Percentiles rank a stretch among this genome's conserved stretches.
Conservation (phyloP, 2,329 filamentous ascomycete genomes). For the Chalaropsis ovoidea region DNA sequence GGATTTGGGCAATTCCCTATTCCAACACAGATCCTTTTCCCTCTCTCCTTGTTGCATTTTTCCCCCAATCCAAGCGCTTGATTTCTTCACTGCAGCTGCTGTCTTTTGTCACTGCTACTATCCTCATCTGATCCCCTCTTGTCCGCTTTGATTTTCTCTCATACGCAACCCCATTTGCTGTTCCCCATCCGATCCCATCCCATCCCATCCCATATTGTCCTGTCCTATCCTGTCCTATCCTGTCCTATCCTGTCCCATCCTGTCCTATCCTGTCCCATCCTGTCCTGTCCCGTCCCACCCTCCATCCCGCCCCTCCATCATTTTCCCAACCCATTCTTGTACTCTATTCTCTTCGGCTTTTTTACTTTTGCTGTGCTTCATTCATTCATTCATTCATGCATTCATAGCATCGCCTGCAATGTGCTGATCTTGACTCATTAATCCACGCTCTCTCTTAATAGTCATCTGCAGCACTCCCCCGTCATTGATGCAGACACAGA, state of each 20-base stretch:
- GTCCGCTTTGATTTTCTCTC: slow-evolving; percentile 4
- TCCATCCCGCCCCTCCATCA: not conserved
- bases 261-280: not conserved
- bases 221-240: not conserved
- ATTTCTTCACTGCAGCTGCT: not conserved
- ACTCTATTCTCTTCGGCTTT: not conserved
- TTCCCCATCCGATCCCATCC: not conserved
- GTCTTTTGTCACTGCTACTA: not conserved
- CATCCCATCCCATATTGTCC: too few species aligned
- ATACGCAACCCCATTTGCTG: not conserved
- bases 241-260: not conserved
- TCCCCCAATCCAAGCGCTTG: slow-evolving; percentile 5
- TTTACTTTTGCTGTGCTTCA: not conserved
- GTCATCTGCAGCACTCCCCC: not conserved
- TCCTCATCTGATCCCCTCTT: slow-evolving; percentile 3
- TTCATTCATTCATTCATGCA: not conserved
- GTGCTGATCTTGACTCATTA: slow-evolving; percentile 6
- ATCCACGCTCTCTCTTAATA: slow-evolving; percentile 7
- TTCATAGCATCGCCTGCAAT: not conserved
- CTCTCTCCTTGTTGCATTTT: not conserved
- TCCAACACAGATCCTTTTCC: not conserved
- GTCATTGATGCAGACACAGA: not conserved
- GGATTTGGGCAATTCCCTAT: slow-evolving; percentile 1
- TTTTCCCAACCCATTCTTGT: not conserved
- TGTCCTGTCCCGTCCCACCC: not conserved